Evolutionary conservation across 2,329 filamentous ascomycete genomes (phyloP), one percentile per base, ranked within the genome.

Genomic region (Botryotinia narcissicola): DNA sequence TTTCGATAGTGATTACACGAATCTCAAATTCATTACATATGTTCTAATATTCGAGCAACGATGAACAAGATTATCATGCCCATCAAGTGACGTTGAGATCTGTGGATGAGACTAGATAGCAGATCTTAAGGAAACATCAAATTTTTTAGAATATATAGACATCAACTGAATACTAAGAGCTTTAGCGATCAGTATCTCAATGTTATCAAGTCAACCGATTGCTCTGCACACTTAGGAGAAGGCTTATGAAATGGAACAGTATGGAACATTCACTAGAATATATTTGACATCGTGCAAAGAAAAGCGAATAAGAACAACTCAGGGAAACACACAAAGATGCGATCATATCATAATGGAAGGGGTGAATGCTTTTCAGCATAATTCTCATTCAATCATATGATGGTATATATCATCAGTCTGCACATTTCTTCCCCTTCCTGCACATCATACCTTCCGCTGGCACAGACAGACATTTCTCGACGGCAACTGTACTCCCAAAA

Each of bases 341-440:
- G 25, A 42, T 29, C 42, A 25, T 68, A 6, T 16, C 29, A 42
- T 20, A 20, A 42, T n/a, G 4, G 9, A 22, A 42, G 16, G 4
- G 16, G 16, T 68, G 29, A 42, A 42, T 42, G 64, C 48, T 9
- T 46, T 68, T 20, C 37, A 54, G 64, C 46, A 10, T 54, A 18
- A n/a, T 68, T 68, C 16, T 57, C n/a, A 57, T 68, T 42, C 48
- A 57, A 57, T 29, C 35, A 42, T 68, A 42, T 68, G 35, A 42
- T 68, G 48, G 35, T 42, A 68, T 68, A 25, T 57, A 57, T 68
- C 66, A 42, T 32, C 42, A 57, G 35, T 18, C 37, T 68, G 29
- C 10, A 68, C 25, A 22, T 57, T 22, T 10, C 9, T 57, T n/a
- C 9, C 20, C 25, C 10, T 40, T 42, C 35, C 16, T 57, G 2